Conservation (phyloP, 768 basidiomycete genomes). For the Hypholoma fasciculare region DNA sequence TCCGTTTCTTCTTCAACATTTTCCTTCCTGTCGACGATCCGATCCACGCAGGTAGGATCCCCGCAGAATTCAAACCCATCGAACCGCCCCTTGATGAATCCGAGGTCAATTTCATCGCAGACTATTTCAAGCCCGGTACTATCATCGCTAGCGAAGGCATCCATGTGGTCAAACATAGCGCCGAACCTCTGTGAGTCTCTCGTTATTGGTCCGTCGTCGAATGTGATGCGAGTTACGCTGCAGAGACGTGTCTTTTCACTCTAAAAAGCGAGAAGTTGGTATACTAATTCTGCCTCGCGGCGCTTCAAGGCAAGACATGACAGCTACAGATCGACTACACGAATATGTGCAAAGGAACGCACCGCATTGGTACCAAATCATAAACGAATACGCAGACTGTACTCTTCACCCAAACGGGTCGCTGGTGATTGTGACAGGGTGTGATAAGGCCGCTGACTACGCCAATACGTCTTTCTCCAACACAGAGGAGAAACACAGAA, state of each 20-base stretch:
- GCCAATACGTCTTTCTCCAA: neutral
- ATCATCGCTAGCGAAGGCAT: constrained; percentile 1
- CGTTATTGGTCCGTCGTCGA: neutral
- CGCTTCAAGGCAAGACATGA: constrained; percentile 1
- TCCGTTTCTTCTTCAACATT: constrained; percentile 13
- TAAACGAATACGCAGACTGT: constrained; percentile 35
- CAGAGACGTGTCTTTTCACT: neutral
- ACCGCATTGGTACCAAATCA: constrained; percentile 3
- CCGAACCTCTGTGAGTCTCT: neutral
- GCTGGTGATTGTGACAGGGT: constrained; percentile 5
- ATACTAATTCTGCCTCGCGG: neutral
- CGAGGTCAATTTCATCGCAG: neutral
- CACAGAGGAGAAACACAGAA: neutral
- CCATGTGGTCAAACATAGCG: neutral
- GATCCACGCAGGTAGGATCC: neutral
- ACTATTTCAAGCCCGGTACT: constrained; percentile 1
- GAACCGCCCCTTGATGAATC: neutral
- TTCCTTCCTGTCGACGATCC: constrained; percentile 11
- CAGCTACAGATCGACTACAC: neutral
- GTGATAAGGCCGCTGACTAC: constrained; percentile 7
- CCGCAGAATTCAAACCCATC: neutral
- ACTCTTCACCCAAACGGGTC: constrained; percentile 10
- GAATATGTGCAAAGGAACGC: neutral
- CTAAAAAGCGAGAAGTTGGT: neutral
- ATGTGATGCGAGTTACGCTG: neutral